Evolutionary conservation across 2,329 filamentous ascomycete genomes (phyloP).

Genomic region (Tolypocladium guangdongense): DNA sequence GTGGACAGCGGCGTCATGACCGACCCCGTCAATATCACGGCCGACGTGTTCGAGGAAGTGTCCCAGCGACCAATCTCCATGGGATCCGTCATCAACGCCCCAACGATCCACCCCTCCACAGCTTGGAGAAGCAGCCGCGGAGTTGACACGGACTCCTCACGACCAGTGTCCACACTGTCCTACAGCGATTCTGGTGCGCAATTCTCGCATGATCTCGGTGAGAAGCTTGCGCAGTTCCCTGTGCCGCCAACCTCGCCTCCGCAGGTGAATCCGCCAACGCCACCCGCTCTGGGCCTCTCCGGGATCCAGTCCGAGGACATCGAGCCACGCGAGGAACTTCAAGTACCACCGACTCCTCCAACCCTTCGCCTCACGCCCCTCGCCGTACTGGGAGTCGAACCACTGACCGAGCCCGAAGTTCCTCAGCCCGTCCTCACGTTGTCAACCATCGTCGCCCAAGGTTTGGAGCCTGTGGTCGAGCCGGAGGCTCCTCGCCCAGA

Average conservation of each 20-base stretch:
- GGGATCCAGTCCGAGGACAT: conserved; percentile 32
- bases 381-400: conserved; percentile 19
- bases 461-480: conserved; percentile 15
- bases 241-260: conserved; percentile 36
- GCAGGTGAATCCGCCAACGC: conserved; percentile 16
- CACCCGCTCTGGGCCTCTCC: conserved; percentile 31
- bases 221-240: conserved; percentile 43
- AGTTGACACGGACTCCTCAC: conserved; percentile 17
- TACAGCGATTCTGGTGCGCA: conserved; percentile 44
- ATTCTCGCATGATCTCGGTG: conserved; percentile 37
- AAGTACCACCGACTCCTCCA: conserved; percentile 17
- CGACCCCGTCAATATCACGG: conserved; percentile 36
- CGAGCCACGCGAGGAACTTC: conserved; percentile 29
- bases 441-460: conserved; percentile 14
- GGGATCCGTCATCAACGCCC: conserved; percentile 26
- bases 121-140: conserved; percentile 15
- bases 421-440: conserved; percentile 11
- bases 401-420: conserved; percentile 12
- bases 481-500: conserved; percentile 12
- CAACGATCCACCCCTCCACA: conserved; percentile 11
- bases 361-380: conserved; percentile 16
- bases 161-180: conserved; percentile 36
- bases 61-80: conserved; percentile 26
- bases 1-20: conserved; percentile 52
- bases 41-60: conserved; percentile 5